Conservation (phyloP, 441 rosid genomes). For the Viola pubescens region DNA sequence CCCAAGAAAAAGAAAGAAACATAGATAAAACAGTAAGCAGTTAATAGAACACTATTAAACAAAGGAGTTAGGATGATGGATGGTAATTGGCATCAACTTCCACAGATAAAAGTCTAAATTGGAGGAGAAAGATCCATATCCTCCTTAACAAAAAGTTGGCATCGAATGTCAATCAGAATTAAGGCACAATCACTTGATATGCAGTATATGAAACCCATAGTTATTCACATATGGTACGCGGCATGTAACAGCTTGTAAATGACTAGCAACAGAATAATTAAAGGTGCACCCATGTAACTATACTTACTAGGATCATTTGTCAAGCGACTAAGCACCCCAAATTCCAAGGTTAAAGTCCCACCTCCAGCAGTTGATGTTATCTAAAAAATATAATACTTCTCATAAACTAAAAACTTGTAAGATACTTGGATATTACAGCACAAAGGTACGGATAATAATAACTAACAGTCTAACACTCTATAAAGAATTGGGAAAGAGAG, state of each 20-base stretch:
- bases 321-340: conserved; percentile 85
- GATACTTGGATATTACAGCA: conserved; percentile 8
- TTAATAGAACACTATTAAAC: neutral
- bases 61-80: too few species aligned
- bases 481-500: neutral
- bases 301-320: conserved; percentile 89
- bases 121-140: too few species aligned
- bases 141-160: too few species aligned
- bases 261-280: neutral
- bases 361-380: conserved; percentile 99
- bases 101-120: too few species aligned
- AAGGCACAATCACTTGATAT: too few species aligned
- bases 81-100: too few species aligned
- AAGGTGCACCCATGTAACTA: conserved; percentile 10
- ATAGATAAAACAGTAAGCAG: neutral
- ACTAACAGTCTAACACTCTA: neutral
- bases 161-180: too few species aligned
- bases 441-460: neutral
- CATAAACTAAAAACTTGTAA: conserved; percentile 18
- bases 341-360: conserved; percentile 94
- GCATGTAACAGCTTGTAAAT: too few species aligned
- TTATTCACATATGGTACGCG: too few species aligned
- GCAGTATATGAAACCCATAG: too few species aligned
- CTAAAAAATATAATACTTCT: conserved; percentile 30
- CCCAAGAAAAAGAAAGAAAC: neutral